Evolutionary conservation across 257 asterid genomes (phyloP), one percentile per base, ranked within the genome.

Genomic region (Nicotiana tomentosiformis): DNA sequence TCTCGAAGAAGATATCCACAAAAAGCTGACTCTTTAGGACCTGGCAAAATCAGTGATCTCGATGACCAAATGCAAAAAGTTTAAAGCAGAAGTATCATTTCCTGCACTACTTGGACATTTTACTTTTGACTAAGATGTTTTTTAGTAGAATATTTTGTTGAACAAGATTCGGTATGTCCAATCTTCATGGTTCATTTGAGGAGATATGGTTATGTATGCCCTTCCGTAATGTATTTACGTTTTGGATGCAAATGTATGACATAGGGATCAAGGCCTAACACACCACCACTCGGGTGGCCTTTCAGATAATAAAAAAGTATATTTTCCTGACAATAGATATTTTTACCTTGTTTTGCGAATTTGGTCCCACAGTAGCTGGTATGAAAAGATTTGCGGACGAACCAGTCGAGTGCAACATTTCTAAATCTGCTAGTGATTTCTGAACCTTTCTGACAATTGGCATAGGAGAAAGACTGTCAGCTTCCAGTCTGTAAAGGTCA

Each of bases 391-490:
- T 88, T 85, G 93, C 94, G 23, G 94, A 97, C 0, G 83, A 77
- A 84, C 89, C 96, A 84, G 84, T 85, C 62, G 90, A 84, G 86
- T 91, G 92, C 84, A 94, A 90, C 87, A 89, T 91, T 88, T 96
- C 97, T 86, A 96, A 86, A 43, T 89, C 99, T 84, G 95, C 91
- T 88, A 94, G 88, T 85, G 99, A 96, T 89, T 90, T 94, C 91
- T 96, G 97, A 84, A 91, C 88, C 89, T 92, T 93, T 55, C 99
- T 96, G 98, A 85, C 80, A 76, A 85, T 66, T 51, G 49, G 9
- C 65, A 83, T 72, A 86, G 18, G 83, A 80, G 56, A 79, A 85
- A 81, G 82, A 84, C 86, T 61, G 66, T 87, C 76, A 91, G 87
- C 87, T 83, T 76, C 29, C 68, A 77, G 86, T 39, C 77, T 55